phyloP scores from a whole-genome alignment of 192 early-diverging fungal species.

The Gigaspora rosea region DNA sequence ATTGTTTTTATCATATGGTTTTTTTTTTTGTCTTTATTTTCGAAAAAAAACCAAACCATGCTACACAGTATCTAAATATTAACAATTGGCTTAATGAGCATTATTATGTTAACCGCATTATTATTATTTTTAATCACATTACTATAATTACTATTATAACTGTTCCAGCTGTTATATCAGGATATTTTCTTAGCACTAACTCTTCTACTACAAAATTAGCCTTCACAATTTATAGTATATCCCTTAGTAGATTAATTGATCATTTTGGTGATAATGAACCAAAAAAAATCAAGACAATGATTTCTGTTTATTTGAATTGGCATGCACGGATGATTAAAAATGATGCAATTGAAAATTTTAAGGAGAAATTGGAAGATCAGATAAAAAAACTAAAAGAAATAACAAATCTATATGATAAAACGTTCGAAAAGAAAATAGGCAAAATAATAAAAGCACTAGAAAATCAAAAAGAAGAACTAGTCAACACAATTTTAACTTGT shows the following conservation, averaged over 20 bases:
- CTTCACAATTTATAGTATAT: neutral
- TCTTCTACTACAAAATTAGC: neutral
- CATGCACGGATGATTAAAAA: no score
- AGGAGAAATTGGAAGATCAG: no score
- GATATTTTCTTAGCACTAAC: neutral
- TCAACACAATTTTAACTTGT: no score
- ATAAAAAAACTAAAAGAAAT: no score
- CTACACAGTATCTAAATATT: no score
- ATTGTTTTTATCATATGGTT: neutral
- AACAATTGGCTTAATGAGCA: no score
- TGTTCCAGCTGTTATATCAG: neutral
- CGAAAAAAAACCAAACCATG: neutral
- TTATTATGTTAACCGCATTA: neutral
- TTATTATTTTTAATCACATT: neutral
- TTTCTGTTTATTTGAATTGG: constrained; percentile 4
- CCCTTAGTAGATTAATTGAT: neutral
- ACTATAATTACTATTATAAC: neutral
- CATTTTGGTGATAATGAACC: neutral
- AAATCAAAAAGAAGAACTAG: no score
- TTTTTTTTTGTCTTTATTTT: neutral
- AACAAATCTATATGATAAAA: no score
- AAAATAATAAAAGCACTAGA: no score
- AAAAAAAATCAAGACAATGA: neutral
- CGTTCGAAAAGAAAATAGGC: no score
- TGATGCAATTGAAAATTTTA: no score